Conservation (phyloP, 176 grass and related monocot genomes). For the Rhynchospora tenuis region DNA sequence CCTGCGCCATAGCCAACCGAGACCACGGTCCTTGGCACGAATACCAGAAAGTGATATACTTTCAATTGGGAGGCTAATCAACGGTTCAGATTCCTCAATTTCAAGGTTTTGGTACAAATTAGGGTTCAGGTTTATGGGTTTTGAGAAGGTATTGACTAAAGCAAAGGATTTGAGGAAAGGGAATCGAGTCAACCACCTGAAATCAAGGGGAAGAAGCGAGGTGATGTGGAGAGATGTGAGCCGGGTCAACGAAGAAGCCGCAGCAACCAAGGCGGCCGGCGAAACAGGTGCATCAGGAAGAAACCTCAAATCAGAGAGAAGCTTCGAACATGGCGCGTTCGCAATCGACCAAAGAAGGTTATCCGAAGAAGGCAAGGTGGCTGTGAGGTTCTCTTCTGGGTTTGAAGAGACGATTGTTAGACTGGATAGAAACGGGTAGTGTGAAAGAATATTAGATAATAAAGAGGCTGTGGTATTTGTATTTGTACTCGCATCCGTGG, state of each 20-base stretch:
- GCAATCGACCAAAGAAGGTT: slow-evolving; percentile 39
- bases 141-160: slow-evolving; percentile 48
- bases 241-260: slow-evolving; percentile 29
- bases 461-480: not conserved
- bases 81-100: not conserved
- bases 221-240: slow-evolving; percentile 66
- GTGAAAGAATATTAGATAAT: slow-evolving; percentile 51
- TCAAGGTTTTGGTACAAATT: not conserved
- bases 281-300: slow-evolving; percentile 49
- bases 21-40: slow-evolving; percentile 45
- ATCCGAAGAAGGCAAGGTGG: slow-evolving; percentile 25
- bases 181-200: slow-evolving; percentile 52
- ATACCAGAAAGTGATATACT: slow-evolving; percentile 65
- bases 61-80: slow-evolving; percentile 47
- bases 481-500: not conserved
- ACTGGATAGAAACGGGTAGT: slow-evolving; percentile 52
- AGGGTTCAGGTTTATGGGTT: not conserved
- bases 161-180: slow-evolving; percentile 62
- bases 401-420: slow-evolving; percentile 37
- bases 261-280: slow-evolving; percentile 27
- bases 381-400: not conserved
- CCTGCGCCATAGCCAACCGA: slow-evolving; percentile 67
- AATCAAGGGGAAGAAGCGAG: slow-evolving; percentile 37
- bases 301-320: slow-evolving; percentile 47
- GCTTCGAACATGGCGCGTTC: slow-evolving; percentile 27